phyloP scores from a whole-genome alignment of 1,284 basidiomycete genomes.

The Takashimella koratensis region DNA sequence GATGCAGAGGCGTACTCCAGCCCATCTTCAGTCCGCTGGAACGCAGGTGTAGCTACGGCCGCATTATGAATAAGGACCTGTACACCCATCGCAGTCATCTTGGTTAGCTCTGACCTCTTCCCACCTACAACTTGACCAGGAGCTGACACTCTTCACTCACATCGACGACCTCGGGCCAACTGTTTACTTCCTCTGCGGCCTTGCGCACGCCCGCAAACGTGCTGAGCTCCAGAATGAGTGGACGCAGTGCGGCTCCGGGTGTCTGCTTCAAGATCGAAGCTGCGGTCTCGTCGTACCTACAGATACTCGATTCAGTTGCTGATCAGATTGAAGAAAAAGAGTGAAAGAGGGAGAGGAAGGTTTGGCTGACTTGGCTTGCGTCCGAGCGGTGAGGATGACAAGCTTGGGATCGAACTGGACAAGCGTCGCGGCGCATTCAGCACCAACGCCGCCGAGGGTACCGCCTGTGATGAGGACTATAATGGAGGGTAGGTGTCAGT shows the following conservation, averaged over 20 bases:
- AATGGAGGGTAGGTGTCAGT: not conserved
- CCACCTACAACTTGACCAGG: too few species aligned
- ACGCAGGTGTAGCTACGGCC: conserved; percentile 1
- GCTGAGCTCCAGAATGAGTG: conserved; percentile 6
- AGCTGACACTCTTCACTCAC: too few species aligned
- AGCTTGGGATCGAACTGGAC: conserved; percentile 7
- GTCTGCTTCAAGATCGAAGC: conserved; percentile 3
- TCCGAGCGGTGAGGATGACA: conserved; percentile 9
- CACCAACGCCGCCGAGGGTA: conserved; percentile 11
- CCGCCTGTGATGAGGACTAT: conserved; percentile 12
- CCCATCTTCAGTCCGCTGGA: conserved; percentile 5
- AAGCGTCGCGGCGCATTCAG: conserved; percentile 10
- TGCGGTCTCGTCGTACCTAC: conserved; percentile 9
- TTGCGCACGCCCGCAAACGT: conserved; percentile 5
- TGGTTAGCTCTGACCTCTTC: too few species aligned
- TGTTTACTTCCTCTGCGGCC: conserved; percentile 9
- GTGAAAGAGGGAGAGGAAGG: not conserved
- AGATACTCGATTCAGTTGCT: too few species aligned
- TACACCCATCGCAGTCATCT: too few species aligned
- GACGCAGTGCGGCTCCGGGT: conserved; percentile 4
- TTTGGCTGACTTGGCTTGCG: conserved; percentile 7
- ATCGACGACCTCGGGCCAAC: conserved; percentile 6
- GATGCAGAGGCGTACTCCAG: conserved; percentile 2
- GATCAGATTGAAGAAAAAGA: not conserved
- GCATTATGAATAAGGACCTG: conserved; percentile 12